These are phyloP conservation scores for Mycosarcoma maydis DNA, from an alignment of 1,284 basidiomycete genomes.

Conservation along the genomic window DNA sequence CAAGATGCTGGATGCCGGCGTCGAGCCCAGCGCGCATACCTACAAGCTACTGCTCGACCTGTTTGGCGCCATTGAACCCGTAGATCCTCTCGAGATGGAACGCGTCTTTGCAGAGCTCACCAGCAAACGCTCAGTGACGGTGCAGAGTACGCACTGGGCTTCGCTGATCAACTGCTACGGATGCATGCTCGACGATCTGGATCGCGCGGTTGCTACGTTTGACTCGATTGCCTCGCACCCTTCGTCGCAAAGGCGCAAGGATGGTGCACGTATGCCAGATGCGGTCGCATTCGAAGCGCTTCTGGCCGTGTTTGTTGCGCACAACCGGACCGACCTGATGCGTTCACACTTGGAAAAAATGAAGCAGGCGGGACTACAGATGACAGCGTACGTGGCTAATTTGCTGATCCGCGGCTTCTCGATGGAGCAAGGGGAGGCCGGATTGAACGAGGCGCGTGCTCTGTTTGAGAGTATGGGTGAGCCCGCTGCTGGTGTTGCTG, in stretches of 20 bases:
- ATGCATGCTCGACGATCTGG: conserved; percentile 79
- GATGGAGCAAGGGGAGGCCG: conserved; percentile 78
- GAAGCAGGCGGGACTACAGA: conserved; percentile 75
- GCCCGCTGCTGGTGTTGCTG: conserved; percentile 84
- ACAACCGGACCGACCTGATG: conserved; percentile 82
- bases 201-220: conserved; percentile 81
- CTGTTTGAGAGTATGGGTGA: conserved; percentile 90
- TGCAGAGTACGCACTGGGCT: conserved; percentile 90
- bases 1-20: conserved; percentile 74
- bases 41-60: conserved; percentile 82
- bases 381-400: conserved; percentile 97
- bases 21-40: conserved; percentile 69
- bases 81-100: conserved; percentile 81
- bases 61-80: conserved; percentile 82
- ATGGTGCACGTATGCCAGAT: conserved; percentile 72
- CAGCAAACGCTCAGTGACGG: conserved; percentile 71
- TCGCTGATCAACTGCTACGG: conserved; percentile 91
- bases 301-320: conserved; percentile 84
- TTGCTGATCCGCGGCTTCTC: conserved; percentile 77
- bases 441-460: conserved; percentile 58
- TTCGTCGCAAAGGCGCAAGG: conserved; percentile 59
- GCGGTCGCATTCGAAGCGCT: conserved; percentile 90
- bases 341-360: conserved; percentile 77
- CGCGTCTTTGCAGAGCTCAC: conserved; percentile 76
- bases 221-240: conserved; percentile 75